A percentile compares a stretch with the other conserved stretches of the same genome.
Evolutionary conservation across 1,284 basidiomycete genomes (phyloP).

Genomic region (Tilletia setariae): DNA sequence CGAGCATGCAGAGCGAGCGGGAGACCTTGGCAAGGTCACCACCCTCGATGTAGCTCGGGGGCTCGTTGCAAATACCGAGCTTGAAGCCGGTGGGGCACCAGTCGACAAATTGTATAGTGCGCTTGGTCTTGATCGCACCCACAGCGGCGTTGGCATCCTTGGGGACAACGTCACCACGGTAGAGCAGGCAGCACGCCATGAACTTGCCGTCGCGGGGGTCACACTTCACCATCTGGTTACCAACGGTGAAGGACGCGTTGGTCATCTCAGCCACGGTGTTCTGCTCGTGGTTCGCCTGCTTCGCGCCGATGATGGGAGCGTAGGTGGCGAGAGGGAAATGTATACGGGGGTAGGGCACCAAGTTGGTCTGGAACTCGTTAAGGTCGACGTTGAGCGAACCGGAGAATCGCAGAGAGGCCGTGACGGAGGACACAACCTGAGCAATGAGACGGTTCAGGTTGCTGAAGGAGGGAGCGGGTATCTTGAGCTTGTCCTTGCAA

Average conservation of each 20-base stretch:
- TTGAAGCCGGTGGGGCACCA: conserved; percentile 99
- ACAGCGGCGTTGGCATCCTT: conserved; percentile 95
- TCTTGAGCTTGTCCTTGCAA: conserved; percentile 90
- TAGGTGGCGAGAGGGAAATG: conserved; percentile 97
- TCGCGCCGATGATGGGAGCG: conserved; percentile 83
- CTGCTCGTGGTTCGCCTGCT: conserved; percentile 84
- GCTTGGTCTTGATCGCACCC: conserved; percentile 81
- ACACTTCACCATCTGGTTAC: conserved; percentile 83
- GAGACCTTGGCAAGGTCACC: conserved; percentile 92
- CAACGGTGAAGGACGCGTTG: conserved; percentile 93
- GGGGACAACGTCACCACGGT: conserved; percentile 92
- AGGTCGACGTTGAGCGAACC: conserved; percentile 97
- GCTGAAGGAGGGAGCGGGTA: conserved; percentile 80
- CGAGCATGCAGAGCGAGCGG: conserved; percentile 95
- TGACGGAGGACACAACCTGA: conserved; percentile 89
- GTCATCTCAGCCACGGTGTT: conserved; percentile 99
- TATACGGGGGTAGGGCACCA: conserved; percentile 79
- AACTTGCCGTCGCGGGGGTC: conserved; percentile 69
- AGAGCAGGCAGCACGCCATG: conserved; percentile 64
- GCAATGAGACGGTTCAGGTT: conserved; percentile 97
- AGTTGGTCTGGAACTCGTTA: conserved; percentile 97
- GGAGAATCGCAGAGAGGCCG: conserved; percentile 94
- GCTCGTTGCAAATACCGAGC: conserved; percentile 92
- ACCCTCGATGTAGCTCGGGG: conserved; percentile 75
- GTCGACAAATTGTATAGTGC: conserved; percentile 79